Evolutionary conservation across 768 basidiomycete species (phyloP).

Genomic region (Psilocybe subaeruginosa): DNA sequence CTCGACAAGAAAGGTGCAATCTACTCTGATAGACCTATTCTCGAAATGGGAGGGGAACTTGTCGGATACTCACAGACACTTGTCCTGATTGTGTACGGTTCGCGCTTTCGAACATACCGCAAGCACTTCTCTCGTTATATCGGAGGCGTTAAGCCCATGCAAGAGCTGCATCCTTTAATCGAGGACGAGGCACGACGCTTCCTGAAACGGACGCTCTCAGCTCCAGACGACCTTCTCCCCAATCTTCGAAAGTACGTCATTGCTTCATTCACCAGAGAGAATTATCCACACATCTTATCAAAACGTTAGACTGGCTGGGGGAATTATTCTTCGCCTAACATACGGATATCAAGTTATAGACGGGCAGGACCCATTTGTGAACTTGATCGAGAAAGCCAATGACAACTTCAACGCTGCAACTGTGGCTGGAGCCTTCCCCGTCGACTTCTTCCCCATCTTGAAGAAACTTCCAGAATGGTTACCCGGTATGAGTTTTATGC

Average conservation of each 20-base stretch:
- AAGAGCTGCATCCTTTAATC: conserved; percentile 33
- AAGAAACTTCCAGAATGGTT: conserved; percentile 57
- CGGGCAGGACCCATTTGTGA: conserved; percentile 50
- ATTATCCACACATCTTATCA: neutral
- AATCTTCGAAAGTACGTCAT: conserved; percentile 47
- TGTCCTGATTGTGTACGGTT: conserved; percentile 47
- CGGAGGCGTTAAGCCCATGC: conserved; percentile 34
- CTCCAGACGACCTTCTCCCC: conserved; percentile 31
- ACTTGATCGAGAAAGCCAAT: conserved; percentile 53
- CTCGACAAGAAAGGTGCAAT: conserved; percentile 49
- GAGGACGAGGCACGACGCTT: conserved; percentile 39
- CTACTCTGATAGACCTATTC: conserved; percentile 50
- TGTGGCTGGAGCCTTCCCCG: conserved; percentile 49
- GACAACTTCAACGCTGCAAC: conserved; percentile 54
- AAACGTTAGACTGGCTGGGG: conserved; percentile 46
- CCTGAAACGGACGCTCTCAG: conserved; percentile 35
- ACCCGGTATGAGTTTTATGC: conserved; percentile 58
- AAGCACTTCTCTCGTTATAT: conserved; percentile 45
- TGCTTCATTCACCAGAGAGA: neutral
- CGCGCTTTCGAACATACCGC: conserved; percentile 45
- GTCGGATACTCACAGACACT: conserved; percentile 50
- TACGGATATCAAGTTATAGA: conserved; percentile 62
- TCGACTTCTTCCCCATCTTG: conserved; percentile 46
- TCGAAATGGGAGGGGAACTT: conserved; percentile 55
- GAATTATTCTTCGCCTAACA: conserved; percentile 54